Evolutionary conservation across 2,329 filamentous ascomycete genomes (phyloP), one percentile per base, ranked within the genome.

Genomic region (Elsinoe necatrix): DNA sequence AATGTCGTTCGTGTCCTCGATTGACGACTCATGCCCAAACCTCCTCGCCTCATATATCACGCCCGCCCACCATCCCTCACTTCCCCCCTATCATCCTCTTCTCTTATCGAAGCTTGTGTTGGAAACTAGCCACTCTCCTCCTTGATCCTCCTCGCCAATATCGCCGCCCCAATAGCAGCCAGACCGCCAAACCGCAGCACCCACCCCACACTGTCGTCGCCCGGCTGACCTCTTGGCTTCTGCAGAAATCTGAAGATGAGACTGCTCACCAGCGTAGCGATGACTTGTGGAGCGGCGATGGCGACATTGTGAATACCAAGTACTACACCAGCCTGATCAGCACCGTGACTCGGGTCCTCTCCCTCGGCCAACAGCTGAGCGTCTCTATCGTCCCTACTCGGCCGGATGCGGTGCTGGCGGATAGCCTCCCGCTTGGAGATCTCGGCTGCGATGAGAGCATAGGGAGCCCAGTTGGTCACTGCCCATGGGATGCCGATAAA

Each of bases 231-330:
- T 61, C 92, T 80, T 0, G 89, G 89, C 71, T 95, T 95, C 73
- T 97, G 91, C 65, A 92, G 80, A 39, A 85, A 74, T 66, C 83
- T 85, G 75, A 97, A 97, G 60, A 97, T 87, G 59, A 86, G 75
- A 66, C 86, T 90, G 59, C 88, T 92, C 21, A 87, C 83, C 25
- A 96, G 73, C 4, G 90, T 96, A 9, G 92, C 90, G 56, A 96
- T 79, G 59, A 96, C 91, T 68, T 97, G 92, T 1, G 92, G 92
- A 4, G 89, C 84, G 0, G 91, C 89, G 63, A 97, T 87, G 14
- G 91, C 86, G 73, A 97, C 92, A 70, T 97, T 97, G 75, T 97
- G 92, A 56, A 97, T 90, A 7, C 92, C 92, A 1, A 97, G 79
- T 43, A 97, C 89, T 39, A 96, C 87, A 41, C 92, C 90, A 3